Base-by-base conservation (phyloP, 306 rosid genomes). In the Vigna nakashimae region DNA sequence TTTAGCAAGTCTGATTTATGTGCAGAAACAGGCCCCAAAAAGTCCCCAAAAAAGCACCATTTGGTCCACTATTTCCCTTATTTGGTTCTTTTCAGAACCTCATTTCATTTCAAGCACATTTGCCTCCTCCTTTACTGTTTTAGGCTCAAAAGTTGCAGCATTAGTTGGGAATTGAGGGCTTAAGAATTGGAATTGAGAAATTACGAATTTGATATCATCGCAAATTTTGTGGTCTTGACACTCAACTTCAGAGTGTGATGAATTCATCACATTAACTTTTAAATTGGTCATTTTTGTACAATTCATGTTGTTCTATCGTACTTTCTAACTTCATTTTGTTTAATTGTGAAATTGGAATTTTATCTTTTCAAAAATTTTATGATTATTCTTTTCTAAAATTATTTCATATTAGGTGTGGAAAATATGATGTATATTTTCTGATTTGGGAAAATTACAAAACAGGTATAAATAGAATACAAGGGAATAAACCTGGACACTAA, bases 41-140 rank as follows among this genome's bases (percentile, higher is more conserved):
- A 59, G 66, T 2, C 66, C 66, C 20, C 10, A 28, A 59, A 59
- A 59, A 2, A 30, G 10, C 9, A 11, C 18, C 9, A 26, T 57
- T 58, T 26, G 40, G 38, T 36, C 64, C 26, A 57, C 6, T 57
- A 11, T 24, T 57, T 28, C 40, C 9, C 34, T 24, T 58, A 26
- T 26, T 28, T 26, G 17, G 18, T 28, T 58, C 65, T 58, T 3
- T 26, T 58, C n/a, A 58, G 65, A n/a, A 13, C 13, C 40, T 58
- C 17, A 12, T 57, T 57, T 58, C 65, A 26, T 28, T 13, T 26
- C 65, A 26, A 58, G 65, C 65, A 26, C 65, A 58, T 58, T 26
- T 58, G 36, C 13, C 17, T 28, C 18, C 38, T 13, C 65, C 64
- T 24, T 24, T 13, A 26, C 30, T 26, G 40, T 26, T 57, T 57